Base-by-base conservation (phyloP, 805 yeast genomes). In the Dipodascus geniculatus region DNA sequence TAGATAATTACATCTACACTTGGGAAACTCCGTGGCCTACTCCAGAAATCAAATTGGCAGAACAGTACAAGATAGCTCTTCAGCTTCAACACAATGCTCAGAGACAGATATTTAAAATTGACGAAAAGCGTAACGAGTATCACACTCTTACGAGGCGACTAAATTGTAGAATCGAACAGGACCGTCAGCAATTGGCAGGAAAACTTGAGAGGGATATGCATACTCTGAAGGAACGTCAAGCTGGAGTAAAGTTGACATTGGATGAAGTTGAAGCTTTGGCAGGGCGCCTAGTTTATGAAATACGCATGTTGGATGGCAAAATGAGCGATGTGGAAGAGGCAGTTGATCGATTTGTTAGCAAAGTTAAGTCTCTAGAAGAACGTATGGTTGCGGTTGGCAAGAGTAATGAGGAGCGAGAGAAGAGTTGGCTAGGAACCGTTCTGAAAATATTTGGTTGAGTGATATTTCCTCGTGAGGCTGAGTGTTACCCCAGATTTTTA, bases 301-400 rank as follows among this genome's bases (percentile, higher is more conserved):
- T 81, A 48, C 68, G 85, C 20, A 69, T 82, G 47, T 65, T 85
- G 28, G 75, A 75, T 31, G 75, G 77, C 22, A 81, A 84, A 58
- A 75, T 85, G 49, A 74, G 78, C 48, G 93, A 85, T 60, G 82
- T 84, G 4, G 86, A 82, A 59, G 82, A 81, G 23, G 74, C 81
- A 48, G 73, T 80, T 53, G 69, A 72, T 49, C 64, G 72, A 38
- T 78, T 79, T 65, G 69, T 65, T 8, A 48, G 60, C 17, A 70
- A 71, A 57, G 72, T 74, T 38, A 67, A 60, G 20, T 52, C 57
- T 3, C 55, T 74, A 49, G 76, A 74, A 35, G 20, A 44, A 9
- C 59, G 68, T 2, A 55, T 63, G 50, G 57, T 44, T 33, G 49
- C 4, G 4, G 28, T 48, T 28, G 23, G 50, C 20, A 23, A 28